These are phyloP conservation scores for Geranium incanum DNA, from an alignment of 441 rosid species.

Conservation along the genomic window DNA sequence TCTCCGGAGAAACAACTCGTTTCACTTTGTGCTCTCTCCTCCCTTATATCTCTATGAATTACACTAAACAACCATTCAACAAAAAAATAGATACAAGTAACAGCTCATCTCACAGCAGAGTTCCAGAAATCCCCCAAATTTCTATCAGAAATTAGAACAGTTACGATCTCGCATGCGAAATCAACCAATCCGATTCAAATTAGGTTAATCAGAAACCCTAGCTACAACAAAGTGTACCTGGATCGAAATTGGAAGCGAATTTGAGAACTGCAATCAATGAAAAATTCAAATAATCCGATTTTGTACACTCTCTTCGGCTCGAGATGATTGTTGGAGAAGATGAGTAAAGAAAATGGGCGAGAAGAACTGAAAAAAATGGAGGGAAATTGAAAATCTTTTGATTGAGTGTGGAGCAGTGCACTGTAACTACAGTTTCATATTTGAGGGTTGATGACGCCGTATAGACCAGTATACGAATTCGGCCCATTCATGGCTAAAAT, in stretches of 20 bases:
- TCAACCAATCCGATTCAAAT: neutral
- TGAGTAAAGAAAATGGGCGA: neutral
- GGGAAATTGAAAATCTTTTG: slow-evolving; percentile 1
- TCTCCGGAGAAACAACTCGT: neutral
- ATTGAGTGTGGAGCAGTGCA: neutral
- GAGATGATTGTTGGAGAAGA: neutral
- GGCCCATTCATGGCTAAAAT: neutral
- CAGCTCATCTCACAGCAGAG: neutral
- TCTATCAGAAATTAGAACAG: neutral
- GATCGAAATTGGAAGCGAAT: neutral
- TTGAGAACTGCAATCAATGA: neutral
- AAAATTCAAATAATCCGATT: neutral
- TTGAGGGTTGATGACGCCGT: neutral
- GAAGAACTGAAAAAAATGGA: neutral
- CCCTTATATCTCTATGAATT: neutral
- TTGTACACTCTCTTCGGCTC: neutral
- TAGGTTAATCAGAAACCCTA: neutral
- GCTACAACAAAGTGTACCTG: neutral
- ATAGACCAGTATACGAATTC: neutral
- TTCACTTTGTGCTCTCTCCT: neutral
- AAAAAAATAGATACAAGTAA: neutral
- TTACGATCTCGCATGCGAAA: neutral
- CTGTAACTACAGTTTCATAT: neutral
- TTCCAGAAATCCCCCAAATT: neutral
- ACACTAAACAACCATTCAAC: neutral